These are phyloP conservation scores for Flaveria brownii DNA, from an alignment of 129 eudicot species.

Conservation along the genomic window DNA sequence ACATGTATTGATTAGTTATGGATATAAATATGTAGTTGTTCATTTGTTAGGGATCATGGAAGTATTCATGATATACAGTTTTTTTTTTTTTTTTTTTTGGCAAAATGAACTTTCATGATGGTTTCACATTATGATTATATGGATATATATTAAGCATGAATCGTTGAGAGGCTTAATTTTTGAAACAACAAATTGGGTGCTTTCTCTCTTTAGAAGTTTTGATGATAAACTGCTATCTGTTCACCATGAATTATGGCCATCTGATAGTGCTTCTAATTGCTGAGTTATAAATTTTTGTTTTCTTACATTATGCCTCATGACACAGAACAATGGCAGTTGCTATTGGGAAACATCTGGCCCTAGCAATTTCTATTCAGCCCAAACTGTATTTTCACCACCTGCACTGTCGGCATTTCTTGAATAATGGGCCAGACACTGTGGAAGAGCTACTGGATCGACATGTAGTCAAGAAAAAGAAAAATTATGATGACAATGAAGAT, in stretches of 20 bases:
- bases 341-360: slow-evolving; percentile 27
- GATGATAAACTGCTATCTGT: not conserved
- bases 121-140: not conserved
- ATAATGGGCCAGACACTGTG: slow-evolving; percentile 80
- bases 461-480: slow-evolving; percentile 52
- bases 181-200: not conserved
- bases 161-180: no score
- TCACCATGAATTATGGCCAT: not conserved
- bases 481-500: slow-evolving; percentile 51
- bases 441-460: slow-evolving; percentile 92
- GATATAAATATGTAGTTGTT: not conserved
- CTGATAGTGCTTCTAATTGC: not conserved
- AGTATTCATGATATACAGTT: not conserved
- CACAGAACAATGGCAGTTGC: slow-evolving; percentile 37
- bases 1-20: not conserved
- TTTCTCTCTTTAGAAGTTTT: not conserved
- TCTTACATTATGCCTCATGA: not conserved
- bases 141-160: not conserved
- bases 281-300: not conserved
- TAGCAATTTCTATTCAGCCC: slow-evolving; percentile 29
- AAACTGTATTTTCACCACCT: slow-evolving; percentile 25
- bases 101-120: not conserved
- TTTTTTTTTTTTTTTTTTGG: not conserved
- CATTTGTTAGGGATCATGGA: not conserved
- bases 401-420: slow-evolving; percentile 37